Evolutionary conservation across 345 rosid species (phyloP).

Genomic region (Noccaea bulbosa): DNA sequence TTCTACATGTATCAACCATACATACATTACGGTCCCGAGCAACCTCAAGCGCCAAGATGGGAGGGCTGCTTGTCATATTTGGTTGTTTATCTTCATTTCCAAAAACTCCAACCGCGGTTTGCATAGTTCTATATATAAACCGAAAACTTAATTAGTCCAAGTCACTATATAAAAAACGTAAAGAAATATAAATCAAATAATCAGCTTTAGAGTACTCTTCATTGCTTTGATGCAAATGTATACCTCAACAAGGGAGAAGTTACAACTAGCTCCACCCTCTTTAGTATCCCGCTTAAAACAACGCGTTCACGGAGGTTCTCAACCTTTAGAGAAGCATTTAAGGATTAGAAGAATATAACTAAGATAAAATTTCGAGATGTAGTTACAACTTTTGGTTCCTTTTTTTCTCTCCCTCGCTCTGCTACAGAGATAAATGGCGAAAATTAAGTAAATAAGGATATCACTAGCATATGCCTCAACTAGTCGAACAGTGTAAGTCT

Average conservation of each 20-base stretch:
- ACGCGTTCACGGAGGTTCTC: conserved; percentile 39
- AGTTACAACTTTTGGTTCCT: neutral
- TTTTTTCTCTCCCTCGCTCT: neutral
- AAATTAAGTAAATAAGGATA: neutral
- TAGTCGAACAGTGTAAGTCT: neutral
- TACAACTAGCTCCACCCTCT: conserved; percentile 43
- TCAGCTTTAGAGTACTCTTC: neutral
- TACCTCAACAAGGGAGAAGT: conserved; percentile 48
- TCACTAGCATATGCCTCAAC: conserved; percentile 3
- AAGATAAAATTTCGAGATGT: neutral
- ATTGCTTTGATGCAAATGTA: conserved; percentile 1
- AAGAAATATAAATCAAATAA: neutral
- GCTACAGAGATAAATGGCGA: neutral
- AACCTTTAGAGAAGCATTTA: conserved; percentile 34
- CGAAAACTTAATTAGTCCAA: neutral
- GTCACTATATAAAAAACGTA: neutral
- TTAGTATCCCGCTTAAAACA: conserved; percentile 39
- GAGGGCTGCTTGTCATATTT: conserved; percentile 49
- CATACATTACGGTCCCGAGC: conserved; percentile 84
- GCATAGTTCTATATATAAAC: conserved; percentile 61
- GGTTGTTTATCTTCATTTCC: conserved; percentile 44
- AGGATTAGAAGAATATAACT: neutral
- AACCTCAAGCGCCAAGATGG: conserved; percentile 67
- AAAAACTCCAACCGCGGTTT: conserved; percentile 73
- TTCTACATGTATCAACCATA: conserved; percentile 35